A percentile compares a stretch with the other conserved stretches of the same genome.
phyloP scores from a whole-genome alignment of 805 yeast species.

The Cyberlindnera veronae region DNA sequence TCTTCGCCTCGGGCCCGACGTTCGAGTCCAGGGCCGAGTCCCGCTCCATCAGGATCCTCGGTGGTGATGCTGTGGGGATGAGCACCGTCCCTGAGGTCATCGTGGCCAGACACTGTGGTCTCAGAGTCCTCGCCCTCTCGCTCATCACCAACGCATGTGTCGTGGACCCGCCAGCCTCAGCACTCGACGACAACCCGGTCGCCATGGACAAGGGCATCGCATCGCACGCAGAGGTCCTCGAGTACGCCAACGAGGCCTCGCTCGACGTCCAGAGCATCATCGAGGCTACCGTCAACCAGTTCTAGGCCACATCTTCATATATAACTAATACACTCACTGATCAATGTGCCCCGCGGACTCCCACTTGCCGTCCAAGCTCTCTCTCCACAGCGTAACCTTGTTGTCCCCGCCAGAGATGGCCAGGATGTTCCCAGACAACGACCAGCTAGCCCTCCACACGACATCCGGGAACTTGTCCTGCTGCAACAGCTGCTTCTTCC shows the following conservation, averaged over 20 bases:
- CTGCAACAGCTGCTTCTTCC: constrained; percentile 78
- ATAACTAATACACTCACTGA: constrained; percentile 39
- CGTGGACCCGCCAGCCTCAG: constrained; percentile 63
- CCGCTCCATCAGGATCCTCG: constrained; percentile 62
- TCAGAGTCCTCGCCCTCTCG: constrained; percentile 79
- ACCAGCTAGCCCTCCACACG: constrained; percentile 98
- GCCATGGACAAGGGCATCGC: constrained; percentile 74
- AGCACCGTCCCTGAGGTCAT: constrained; percentile 96
- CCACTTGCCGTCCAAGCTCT: constrained; percentile 89
- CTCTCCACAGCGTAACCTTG: constrained; percentile 95
- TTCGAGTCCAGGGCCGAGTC: constrained; percentile 92
- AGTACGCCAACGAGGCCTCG: constrained; percentile 77
- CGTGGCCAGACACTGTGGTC: constrained; percentile 84
- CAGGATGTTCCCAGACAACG: constrained; percentile 88
- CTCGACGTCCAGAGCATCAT: constrained; percentile 72
- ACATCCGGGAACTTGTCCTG: constrained; percentile 91
- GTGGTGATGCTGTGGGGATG: constrained; percentile 97
- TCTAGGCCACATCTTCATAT: constrained; percentile 1
- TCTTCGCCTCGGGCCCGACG: constrained; percentile 88
- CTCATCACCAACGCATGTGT: constrained; percentile 85
- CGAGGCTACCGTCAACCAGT: constrained; percentile 51
- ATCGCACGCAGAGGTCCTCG: constrained; percentile 87
- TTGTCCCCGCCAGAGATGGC: constrained; percentile 97
- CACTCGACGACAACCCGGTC: constrained; percentile 49
- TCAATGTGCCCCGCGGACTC: constrained; percentile 96